These are phyloP conservation scores for Penicillium crystallinum DNA, from an alignment of 495 filamentous ascomycete species.

Conservation along the genomic window DNA sequence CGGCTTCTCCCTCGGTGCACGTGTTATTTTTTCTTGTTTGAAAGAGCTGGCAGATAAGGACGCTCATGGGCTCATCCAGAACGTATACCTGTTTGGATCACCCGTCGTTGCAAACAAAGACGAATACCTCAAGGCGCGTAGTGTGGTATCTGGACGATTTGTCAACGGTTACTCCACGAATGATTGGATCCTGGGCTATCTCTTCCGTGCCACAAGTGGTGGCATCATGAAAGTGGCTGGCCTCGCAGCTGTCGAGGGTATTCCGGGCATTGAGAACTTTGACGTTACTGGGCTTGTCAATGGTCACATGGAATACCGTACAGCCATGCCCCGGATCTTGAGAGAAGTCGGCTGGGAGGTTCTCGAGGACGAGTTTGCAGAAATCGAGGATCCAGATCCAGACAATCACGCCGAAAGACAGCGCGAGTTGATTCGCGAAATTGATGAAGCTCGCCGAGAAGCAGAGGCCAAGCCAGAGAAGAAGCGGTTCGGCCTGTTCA, in stretches of 20 bases:
- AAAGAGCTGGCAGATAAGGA: conserved; percentile 79
- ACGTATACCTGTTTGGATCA: conserved; percentile 91
- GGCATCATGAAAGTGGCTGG: conserved; percentile 89
- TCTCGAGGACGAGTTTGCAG: conserved; percentile 86
- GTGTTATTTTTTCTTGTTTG: conserved; percentile 90
- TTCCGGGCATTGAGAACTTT: conserved; percentile 83
- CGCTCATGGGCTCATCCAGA: conserved; percentile 90
- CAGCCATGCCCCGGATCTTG: conserved; percentile 82
- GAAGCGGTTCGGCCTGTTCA: conserved; percentile 74
- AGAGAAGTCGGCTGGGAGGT: conserved; percentile 84
- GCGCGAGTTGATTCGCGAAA: conserved; percentile 89
- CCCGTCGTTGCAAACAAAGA: conserved; percentile 89
- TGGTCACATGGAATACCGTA: conserved; percentile 95
- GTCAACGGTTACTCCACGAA: conserved; percentile 92
- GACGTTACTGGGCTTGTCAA: conserved; percentile 81
- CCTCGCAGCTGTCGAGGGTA: conserved; percentile 70
- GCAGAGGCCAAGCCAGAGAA: conserved; percentile 69
- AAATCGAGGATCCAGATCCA: conserved; percentile 96
- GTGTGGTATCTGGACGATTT: conserved; percentile 82
- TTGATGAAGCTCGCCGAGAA: conserved; percentile 88
- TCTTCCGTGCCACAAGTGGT: conserved; percentile 91
- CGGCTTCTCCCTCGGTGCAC: conserved; percentile 87
- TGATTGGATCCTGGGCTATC: conserved; percentile 97
- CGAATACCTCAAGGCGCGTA: conserved; percentile 75
- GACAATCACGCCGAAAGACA: conserved; percentile 87